phyloP scores from a whole-genome alignment of 116 monocot genomes.

The Trichopus zeylanicus region DNA sequence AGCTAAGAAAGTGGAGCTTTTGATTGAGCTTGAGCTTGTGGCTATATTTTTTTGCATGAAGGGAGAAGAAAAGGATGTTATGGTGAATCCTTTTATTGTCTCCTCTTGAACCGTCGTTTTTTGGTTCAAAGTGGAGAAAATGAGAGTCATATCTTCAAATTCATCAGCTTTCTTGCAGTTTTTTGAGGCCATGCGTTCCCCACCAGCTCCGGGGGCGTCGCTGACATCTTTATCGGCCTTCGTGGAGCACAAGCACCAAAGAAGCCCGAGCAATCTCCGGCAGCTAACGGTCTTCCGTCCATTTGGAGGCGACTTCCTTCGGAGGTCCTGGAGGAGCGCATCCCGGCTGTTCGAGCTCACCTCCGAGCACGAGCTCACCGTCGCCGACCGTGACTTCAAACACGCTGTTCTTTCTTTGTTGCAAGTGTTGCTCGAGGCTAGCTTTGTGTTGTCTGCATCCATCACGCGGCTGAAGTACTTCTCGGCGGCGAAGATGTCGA shows the following conservation, averaged over 20 bases:
- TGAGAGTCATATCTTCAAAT: background rate
- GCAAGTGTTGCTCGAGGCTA: background rate
- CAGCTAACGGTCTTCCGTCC: background rate
- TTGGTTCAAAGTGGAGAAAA: background rate
- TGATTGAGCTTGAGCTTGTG: background rate
- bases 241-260: constrained; percentile 27
- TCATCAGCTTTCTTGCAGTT: background rate
- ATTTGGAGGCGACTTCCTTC: background rate
- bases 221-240: constrained; percentile 12
- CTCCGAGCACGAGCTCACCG: constrained; percentile 16
- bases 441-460: constrained; percentile 3
- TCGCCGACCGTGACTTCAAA: constrained; percentile 4
- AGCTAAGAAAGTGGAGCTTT: background rate
- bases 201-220: background rate
- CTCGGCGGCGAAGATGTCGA: constrained; percentile 52
- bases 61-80: background rate
- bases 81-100: no score
- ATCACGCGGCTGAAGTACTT: constrained; percentile 53
- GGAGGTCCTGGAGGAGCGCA: constrained; percentile 12
- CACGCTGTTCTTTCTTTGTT: background rate
- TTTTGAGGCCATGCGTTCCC: background rate
- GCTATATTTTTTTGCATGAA: background rate
- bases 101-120: background rate
- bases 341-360: constrained; percentile 30
- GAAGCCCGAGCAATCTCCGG: constrained; percentile 16